These are phyloP conservation scores for Scheffersomyces lignicola DNA, from an alignment of 1,139 yeast genomes.

Conservation along the genomic window DNA sequence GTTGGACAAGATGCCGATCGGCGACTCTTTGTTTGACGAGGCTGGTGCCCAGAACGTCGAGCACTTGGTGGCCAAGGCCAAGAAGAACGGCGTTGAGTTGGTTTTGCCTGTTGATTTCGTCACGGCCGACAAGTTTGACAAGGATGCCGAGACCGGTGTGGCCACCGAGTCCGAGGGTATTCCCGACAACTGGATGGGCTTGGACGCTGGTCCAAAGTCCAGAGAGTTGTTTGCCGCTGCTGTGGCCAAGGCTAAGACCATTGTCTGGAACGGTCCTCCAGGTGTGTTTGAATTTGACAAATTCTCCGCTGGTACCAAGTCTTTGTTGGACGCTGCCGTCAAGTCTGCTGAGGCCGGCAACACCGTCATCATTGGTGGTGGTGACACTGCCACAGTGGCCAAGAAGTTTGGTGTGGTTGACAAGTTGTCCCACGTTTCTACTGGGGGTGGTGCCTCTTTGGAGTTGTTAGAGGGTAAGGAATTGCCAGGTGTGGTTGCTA, in stretches of 20 bases:
- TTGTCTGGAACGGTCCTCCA: conserved; percentile 99
- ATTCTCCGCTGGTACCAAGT: conserved; percentile 87
- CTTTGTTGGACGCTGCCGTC: conserved; percentile 83
- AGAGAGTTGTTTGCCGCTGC: conserved; percentile 72
- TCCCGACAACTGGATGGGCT: conserved; percentile 92
- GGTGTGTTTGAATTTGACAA: conserved; percentile 96
- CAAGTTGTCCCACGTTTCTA: conserved; percentile 93
- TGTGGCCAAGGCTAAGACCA: conserved; percentile 90
- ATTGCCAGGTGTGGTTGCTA: conserved; percentile 93
- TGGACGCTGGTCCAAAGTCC: conserved; percentile 91
- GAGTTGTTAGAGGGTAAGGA: conserved; percentile 98
- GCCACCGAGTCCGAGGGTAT: conserved; percentile 89
- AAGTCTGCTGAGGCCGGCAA: conserved; percentile 83
- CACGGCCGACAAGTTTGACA: conserved; percentile 89
- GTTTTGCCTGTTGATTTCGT: conserved; percentile 92
- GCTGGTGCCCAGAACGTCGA: conserved; percentile 94
- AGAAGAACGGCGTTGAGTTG: conserved; percentile 87
- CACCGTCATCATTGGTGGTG: conserved; percentile 98
- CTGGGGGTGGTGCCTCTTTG: conserved; percentile 99
- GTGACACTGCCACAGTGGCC: conserved; percentile 99
- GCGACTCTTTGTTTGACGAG: conserved; percentile 85
- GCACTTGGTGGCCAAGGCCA: conserved; percentile 87
- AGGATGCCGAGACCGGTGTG: conserved; percentile 79
- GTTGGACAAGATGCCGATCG: conserved; percentile 78
- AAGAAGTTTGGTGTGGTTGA: conserved; percentile 95